These are phyloP conservation scores for Hibiscus trionum DNA, from an alignment of 345 rosid genomes.

Conservation along the genomic window DNA sequence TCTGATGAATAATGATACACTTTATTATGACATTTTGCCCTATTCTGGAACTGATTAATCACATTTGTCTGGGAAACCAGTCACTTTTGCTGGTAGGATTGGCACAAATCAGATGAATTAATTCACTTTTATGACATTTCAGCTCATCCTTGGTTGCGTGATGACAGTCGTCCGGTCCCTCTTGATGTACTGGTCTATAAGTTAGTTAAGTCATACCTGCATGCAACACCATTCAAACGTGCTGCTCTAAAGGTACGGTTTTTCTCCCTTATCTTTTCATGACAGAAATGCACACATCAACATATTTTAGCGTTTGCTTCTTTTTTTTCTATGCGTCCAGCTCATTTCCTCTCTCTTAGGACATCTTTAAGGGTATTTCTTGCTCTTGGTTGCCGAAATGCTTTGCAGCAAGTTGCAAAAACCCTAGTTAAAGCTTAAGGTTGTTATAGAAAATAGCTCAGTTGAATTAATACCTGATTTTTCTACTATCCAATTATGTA, in stretches of 20 bases:
- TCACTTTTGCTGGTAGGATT: background rate
- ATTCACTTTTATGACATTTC: conserved; percentile 14
- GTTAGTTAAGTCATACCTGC: conserved; percentile 62
- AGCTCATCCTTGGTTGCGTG: conserved; percentile 76
- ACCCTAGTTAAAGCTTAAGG: background rate
- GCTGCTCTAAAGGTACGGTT: conserved; percentile 61
- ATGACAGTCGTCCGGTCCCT: conserved; percentile 43
- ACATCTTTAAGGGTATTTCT: background rate
- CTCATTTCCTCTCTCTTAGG: background rate
- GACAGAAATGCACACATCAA: background rate
- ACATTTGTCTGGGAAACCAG: background rate
- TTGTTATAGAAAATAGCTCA: background rate
- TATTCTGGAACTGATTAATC: background rate
- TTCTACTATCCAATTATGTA: background rate
- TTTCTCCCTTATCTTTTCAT: background rate
- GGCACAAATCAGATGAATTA: background rate
- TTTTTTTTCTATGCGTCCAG: background rate
- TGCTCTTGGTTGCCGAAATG: background rate
- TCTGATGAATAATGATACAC: background rate
- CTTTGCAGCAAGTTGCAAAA: background rate
- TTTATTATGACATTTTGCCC: background rate
- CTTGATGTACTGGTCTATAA: conserved; percentile 63
- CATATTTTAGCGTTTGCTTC: background rate
- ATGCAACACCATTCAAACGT: conserved; percentile 61
- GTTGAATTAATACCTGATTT: background rate